Evolutionary conservation across 257 asterid genomes (phyloP).

Genomic region (Leonotis leonurus): DNA sequence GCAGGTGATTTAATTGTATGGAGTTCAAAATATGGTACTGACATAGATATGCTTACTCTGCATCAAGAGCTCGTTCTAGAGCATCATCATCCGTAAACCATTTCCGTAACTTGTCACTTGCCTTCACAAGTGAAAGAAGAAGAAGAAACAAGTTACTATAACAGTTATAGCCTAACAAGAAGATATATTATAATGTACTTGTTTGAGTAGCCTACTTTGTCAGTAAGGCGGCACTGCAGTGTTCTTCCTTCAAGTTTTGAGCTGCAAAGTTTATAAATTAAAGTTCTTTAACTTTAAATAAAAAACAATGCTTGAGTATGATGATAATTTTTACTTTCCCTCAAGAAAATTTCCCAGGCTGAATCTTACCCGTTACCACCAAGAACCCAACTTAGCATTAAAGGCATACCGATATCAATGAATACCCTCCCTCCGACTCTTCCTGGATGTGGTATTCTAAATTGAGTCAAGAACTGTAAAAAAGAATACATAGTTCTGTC

Average conservation of each 20-base stretch:
- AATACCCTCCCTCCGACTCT: conserved; percentile 88
- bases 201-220: conserved; percentile 51
- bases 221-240: conserved; percentile 74
- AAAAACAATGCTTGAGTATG: too few species aligned
- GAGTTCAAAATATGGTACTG: not conserved
- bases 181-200: not conserved
- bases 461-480: conserved; percentile 71
- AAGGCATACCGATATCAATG: conserved; percentile 82
- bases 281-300: too few species aligned
- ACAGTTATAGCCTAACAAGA: not conserved
- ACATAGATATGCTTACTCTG: conserved; percentile 50
- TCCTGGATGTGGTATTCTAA: conserved; percentile 94
- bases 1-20: conserved; percentile 2
- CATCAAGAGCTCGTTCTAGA: conserved; percentile 79
- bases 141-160: not conserved
- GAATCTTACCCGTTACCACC: conserved; percentile 86
- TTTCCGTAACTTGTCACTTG: conserved; percentile 49
- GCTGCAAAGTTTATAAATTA: conserved; percentile 33
- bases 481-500: not conserved
- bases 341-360: not conserved
- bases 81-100: conserved; percentile 91
- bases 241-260: conserved; percentile 87
- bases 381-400: conserved; percentile 94
- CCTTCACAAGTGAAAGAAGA: conserved; percentile 38
- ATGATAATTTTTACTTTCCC: too few species aligned